Base-by-base conservation (phyloP, 768 basidiomycete genomes). In the Coprinellus micaceus region DNA sequence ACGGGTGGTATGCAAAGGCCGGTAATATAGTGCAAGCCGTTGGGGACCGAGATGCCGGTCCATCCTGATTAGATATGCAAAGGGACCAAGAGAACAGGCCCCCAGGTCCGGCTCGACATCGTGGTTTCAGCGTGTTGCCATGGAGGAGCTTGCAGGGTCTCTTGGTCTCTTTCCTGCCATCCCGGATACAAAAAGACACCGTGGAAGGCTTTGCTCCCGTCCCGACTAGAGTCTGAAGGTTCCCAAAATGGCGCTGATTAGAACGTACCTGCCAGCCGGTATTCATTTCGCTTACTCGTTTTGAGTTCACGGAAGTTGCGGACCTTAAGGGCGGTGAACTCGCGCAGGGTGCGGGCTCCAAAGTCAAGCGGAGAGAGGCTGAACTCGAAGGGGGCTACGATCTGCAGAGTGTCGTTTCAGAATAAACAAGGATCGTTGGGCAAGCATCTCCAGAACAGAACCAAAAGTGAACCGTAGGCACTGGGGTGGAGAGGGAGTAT, bases 61-160 rank as follows among this genome's bases (percentile, higher is more conserved):
- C 40, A 5, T 43, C n/a, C 10, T 22, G 45, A 47, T 47, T 47
- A 47, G 45, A 47, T 43, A 43, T 43, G 15, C n/a, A 19, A 33
- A 6, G 6, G 33, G 13, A 33, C 7, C 33, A 17, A 21, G 15
- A 43, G 40, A 17, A 17, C 4, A 21, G n/a, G 24, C 10, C 25
- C 10, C 22, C 7, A 17, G 21, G 12, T 22, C n/a, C 15, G 45
- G 21, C 45, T 28, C 45, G 24, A 13, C 21, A 22, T 24, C 25
- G 49, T 37, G 49, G 49, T 51, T 36, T 51, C 49, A 36, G 49
- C 49, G 22, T 51, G 49, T 49, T 51, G 49, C 49, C 30, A 51
- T 36, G 49, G 49, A 17, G 49, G 49, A 51, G n/a, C n/a, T 21
- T 30, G 4, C 49, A 51, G 24, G 29, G 33, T 21, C 30, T 21